Conservation (phyloP, 1,284 basidiomycete genomes). For the Austroboletus novae-zelandiae region DNA sequence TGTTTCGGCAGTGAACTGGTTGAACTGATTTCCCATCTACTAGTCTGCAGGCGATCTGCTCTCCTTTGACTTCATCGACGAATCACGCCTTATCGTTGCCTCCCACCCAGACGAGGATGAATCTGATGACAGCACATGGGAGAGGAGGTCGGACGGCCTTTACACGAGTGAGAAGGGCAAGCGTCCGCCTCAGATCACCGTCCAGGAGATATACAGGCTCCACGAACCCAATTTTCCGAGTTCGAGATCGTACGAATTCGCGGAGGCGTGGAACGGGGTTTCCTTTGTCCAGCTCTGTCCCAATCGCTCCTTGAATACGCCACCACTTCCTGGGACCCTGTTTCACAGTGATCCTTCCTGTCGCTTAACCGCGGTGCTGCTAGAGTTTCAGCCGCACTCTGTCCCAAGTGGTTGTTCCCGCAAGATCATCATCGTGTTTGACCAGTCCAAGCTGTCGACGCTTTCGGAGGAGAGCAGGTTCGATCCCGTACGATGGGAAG, state of each 20-base stretch:
- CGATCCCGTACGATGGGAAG: slow-evolving; percentile 29
- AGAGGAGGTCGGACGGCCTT: slow-evolving; percentile 31
- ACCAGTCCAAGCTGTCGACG: slow-evolving; percentile 25
- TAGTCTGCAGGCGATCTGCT: slow-evolving; percentile 32
- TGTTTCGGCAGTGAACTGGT: background rate
- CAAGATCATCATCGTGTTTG: slow-evolving; percentile 31
- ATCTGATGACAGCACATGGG: slow-evolving; percentile 33
- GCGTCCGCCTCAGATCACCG: slow-evolving; percentile 28
- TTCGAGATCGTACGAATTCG: slow-evolving; percentile 30
- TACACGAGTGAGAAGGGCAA: slow-evolving; percentile 31
- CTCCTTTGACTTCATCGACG: slow-evolving; percentile 33
- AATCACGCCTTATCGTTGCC: slow-evolving; percentile 24
- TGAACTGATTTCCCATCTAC: background rate
- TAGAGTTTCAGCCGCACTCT: slow-evolving; percentile 29
- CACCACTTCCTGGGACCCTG: slow-evolving; percentile 24
- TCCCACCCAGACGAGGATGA: slow-evolving; percentile 35
- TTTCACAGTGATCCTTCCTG: slow-evolving; percentile 29
- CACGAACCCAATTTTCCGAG: slow-evolving; percentile 7
- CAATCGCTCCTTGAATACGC: slow-evolving; percentile 20
- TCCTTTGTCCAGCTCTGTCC: slow-evolving; percentile 34
- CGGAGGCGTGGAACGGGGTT: slow-evolving; percentile 28
- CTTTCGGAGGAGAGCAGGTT: slow-evolving; percentile 12
- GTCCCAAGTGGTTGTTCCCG: slow-evolving; percentile 32
- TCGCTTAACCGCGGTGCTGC: slow-evolving; percentile 24
- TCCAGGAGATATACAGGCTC: slow-evolving; percentile 26